phyloP scores from a whole-genome alignment of 73 alveolate species.

The Uronychia setigera region DNA sequence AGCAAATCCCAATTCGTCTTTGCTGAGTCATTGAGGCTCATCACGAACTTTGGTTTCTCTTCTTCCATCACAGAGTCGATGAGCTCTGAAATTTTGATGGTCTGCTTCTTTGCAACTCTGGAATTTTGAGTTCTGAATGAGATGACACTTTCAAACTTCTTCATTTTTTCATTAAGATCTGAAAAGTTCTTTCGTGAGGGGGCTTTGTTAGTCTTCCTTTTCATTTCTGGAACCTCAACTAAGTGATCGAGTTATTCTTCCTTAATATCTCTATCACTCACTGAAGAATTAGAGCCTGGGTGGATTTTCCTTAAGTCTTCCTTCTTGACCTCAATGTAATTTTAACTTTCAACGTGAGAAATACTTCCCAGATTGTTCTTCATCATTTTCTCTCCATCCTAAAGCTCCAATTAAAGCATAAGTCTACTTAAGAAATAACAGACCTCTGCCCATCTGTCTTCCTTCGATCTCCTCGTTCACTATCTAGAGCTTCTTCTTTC shows the following conservation, averaged over 20 bases:
- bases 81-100: not conserved
- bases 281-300: not conserved
- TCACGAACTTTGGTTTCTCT: not conserved
- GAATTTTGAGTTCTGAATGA: not conserved
- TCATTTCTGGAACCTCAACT: no score
- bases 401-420: not conserved
- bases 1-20: slow-evolving; percentile 53
- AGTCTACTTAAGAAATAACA: not conserved
- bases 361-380: not conserved
- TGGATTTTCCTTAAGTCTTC: not conserved
- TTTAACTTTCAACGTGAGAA: not conserved
- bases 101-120: not conserved
- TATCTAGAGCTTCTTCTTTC: not conserved
- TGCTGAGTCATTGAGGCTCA: not conserved
- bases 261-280: not conserved
- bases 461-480: not conserved
- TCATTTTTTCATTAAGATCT: not conserved
- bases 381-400: not conserved
- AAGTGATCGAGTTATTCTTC: no score
- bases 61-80: not conserved
- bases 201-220: not conserved
- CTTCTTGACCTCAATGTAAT: not conserved
- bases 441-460: not conserved
- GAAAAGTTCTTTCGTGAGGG: not conserved
- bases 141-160: not conserved